Evolutionary conservation across 2,329 filamentous ascomycete genomes (phyloP).

Genomic region (Penicillium decumbens): DNA sequence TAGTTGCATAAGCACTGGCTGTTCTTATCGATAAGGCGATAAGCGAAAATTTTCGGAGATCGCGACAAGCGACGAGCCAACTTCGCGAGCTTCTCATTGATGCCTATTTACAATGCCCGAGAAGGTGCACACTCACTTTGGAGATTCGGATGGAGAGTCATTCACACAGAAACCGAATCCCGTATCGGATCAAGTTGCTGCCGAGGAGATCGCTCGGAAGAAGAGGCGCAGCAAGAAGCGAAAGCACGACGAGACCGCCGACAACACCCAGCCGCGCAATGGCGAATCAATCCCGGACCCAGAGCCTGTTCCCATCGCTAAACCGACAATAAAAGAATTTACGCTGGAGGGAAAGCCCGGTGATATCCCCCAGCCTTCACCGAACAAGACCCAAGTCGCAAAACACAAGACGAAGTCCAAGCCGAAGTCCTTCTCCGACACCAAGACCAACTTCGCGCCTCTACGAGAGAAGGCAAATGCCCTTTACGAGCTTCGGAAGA

Average conservation of each 20-base stretch:
- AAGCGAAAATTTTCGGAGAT: slow-evolving; percentile 16
- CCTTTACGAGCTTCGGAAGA: slow-evolving; percentile 54
- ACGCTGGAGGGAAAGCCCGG: not conserved
- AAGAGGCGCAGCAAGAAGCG: slow-evolving; percentile 33
- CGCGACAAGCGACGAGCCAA: not conserved
- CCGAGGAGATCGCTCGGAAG: slow-evolving; percentile 14
- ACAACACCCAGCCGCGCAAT: slow-evolving; percentile 11
- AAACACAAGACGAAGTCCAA: slow-evolving; percentile 17
- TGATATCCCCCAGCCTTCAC: not conserved
- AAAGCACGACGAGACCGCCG: slow-evolving; percentile 27
- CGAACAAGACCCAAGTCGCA: slow-evolving; percentile 1
- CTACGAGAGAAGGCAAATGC: slow-evolving; percentile 46
- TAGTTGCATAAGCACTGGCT: not conserved
- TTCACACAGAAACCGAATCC: slow-evolving; percentile 13
- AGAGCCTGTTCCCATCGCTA: not conserved
- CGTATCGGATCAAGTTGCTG: not conserved
- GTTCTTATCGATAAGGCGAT: slow-evolving; percentile 15
- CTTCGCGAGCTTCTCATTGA: not conserved
- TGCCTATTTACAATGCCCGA: slow-evolving; percentile 38
- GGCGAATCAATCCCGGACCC: slow-evolving; percentile 1
- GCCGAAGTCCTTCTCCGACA: slow-evolving; percentile 17
- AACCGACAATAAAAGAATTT: not conserved
- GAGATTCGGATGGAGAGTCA: slow-evolving; percentile 29
- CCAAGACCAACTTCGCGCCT: slow-evolving; percentile 26
- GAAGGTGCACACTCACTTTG: slow-evolving; percentile 39